Conservation (phyloP, 2,329 filamentous ascomycete genomes). For the Dactylonectria macrodidyma region DNA sequence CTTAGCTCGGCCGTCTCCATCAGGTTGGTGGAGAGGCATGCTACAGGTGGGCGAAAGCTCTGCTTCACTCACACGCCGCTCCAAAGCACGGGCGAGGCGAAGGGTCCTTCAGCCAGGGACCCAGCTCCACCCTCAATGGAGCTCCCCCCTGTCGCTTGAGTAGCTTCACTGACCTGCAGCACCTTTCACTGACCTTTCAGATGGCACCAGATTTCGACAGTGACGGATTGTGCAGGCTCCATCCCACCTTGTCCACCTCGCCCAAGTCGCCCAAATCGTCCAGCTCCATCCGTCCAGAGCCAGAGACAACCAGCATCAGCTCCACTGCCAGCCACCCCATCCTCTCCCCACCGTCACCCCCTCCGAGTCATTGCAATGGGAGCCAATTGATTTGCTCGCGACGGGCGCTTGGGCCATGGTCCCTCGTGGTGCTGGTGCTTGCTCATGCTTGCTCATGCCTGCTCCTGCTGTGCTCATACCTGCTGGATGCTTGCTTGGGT, state of each 20-base stretch:
- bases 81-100: constrained; percentile 30
- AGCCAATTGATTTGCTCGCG: constrained; percentile 49
- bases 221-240: constrained; percentile 27
- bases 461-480: constrained; percentile 9
- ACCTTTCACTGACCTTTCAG: constrained; percentile 30
- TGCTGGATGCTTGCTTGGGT: constrained; percentile 30
- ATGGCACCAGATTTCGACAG: constrained; percentile 32
- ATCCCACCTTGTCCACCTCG: constrained; percentile 23
- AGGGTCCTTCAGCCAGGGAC: constrained; percentile 43
- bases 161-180: constrained; percentile 45
- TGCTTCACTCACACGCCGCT: constrained; percentile 12
- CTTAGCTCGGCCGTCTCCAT: not conserved
- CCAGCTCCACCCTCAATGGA: constrained; percentile 45
- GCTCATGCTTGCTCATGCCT: constrained; percentile 5
- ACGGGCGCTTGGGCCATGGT: constrained; percentile 45
- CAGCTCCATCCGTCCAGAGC: constrained; percentile 41
- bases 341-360: constrained; percentile 40
- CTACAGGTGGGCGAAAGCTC: not conserved
- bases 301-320: constrained; percentile 24
- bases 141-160: constrained; percentile 45
- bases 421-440: constrained; percentile 44
- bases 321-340: constrained; percentile 39
- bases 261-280: constrained; percentile 29
- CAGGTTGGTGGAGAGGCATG: constrained; percentile 1
- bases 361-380: constrained; percentile 51